Evolutionary conservation across 768 basidiomycete species (phyloP).

Genomic region (Phlegmacium glaucopus): DNA sequence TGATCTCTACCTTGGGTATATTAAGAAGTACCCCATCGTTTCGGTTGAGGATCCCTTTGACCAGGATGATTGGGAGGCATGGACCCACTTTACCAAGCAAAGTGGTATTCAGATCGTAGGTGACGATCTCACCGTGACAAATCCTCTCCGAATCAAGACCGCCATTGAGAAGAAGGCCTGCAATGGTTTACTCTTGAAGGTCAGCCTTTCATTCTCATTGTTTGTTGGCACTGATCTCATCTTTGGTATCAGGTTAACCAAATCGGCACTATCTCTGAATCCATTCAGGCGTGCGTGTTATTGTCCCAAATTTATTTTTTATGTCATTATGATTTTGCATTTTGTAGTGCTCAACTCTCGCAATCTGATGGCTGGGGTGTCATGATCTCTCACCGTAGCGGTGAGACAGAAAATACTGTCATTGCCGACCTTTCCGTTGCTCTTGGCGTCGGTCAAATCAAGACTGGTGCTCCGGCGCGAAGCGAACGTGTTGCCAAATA

Average conservation of each 20-base stretch:
- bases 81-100: slow-evolving; percentile 84
- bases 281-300: slow-evolving; percentile 88
- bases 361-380: slow-evolving; percentile 98
- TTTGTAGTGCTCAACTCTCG: slow-evolving; percentile 81
- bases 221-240: not conserved
- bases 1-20: slow-evolving; percentile 81
- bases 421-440: slow-evolving; percentile 96
- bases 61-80: slow-evolving; percentile 99
- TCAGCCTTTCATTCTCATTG: slow-evolving; percentile 12
- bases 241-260: slow-evolving; percentile 73
- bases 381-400: slow-evolving; percentile 99
- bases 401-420: slow-evolving; percentile 96
- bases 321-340: slow-evolving; percentile 1
- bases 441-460: slow-evolving; percentile 91
- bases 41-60: slow-evolving; percentile 99
- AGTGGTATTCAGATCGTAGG: slow-evolving; percentile 88
- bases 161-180: slow-evolving; percentile 99
- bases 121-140: slow-evolving; percentile 97
- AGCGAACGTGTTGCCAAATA: slow-evolving; percentile 97
- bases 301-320: not conserved
- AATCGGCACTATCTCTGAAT: slow-evolving; percentile 98
- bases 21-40: slow-evolving; percentile 93
- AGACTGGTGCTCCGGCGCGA: slow-evolving; percentile 96
- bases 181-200: slow-evolving; percentile 97
- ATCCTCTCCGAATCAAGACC: slow-evolving; percentile 94